Base-by-base conservation (phyloP, 2,329 filamentous ascomycete genomes). In the Claviceps fusiformis region DNA sequence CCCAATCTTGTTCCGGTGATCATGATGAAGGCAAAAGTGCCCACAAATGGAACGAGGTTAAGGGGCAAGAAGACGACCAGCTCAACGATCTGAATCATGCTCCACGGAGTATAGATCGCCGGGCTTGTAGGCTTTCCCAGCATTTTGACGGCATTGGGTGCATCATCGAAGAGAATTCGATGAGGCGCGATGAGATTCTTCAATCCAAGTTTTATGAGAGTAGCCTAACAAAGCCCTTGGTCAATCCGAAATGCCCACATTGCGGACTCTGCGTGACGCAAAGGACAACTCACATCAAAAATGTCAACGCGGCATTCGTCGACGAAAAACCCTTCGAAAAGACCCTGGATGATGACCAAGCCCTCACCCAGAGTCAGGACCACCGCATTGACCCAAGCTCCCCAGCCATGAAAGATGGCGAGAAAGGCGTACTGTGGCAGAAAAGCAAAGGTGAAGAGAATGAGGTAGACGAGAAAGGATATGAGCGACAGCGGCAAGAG, bases 361-460 rank as follows among this genome's bases (percentile, higher is more conserved):
- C 85, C 86, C 63, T 90, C 85, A 48, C 89, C 88, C n/a, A 98
- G 76, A 0, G 95, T 88, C 50, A 97, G 75, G 59, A 97, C 85
- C 0, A 88, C 83, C 3, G 87, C 90, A 63, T 89, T 96, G 56
- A 95, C 71, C 87, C 89, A 95, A n/a, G 93, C 93, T 35, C 84
- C 85, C 57, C 82, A 79, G 27, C 87, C 87, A 63, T 97, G 91
- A 68, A 96, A 97, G 61, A 97, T 81, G 17, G 87, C 84, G 27
- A 98, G 79, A 63, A 98, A 88, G 1, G 88, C 87, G 55, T 89
- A 89, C 67, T 97, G 89, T 0, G 92, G 92, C 3, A 96, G 72
- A 62, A 95, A 97, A 0, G 89, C 77, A 69, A 93, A 95, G 13
- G 89, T 76, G 69, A 97, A 97, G 24, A 97, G 81, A 24, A 95